phyloP scores from a whole-genome alignment of 148 eudicot species.

The Cornus suecica region DNA sequence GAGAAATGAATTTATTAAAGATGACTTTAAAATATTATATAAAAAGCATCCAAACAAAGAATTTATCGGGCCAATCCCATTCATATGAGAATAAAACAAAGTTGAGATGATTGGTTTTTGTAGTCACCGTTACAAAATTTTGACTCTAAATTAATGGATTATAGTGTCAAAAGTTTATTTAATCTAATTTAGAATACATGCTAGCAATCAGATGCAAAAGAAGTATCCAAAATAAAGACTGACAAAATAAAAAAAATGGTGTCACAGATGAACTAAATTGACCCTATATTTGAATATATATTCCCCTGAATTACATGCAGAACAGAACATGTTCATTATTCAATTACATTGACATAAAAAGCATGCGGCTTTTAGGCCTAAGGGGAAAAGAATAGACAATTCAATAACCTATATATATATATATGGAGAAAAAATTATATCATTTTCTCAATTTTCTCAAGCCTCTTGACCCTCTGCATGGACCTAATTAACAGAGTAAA shows the following conservation, averaged over 20 bases:
- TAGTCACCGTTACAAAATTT: too few species aligned
- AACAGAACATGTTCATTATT: neutral
- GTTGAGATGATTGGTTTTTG: too few species aligned
- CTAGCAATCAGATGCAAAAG: too few species aligned
- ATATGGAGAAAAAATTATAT: conserved; percentile 30
- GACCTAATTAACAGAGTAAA: conserved; percentile 61
- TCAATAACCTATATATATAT: neutral
- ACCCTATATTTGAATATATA: conserved; percentile 1
- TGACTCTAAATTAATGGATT: too few species aligned
- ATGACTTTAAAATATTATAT: too few species aligned
- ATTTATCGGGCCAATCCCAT: too few species aligned
- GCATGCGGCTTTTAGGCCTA: neutral
- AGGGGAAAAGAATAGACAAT: neutral
- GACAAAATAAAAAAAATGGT: neutral
- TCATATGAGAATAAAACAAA: too few species aligned
- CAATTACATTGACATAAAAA: neutral
- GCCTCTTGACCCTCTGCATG: conserved; percentile 88
- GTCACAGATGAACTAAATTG: neutral
- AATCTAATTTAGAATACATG: too few species aligned
- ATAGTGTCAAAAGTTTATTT: too few species aligned
- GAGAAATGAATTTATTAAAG: too few species aligned
- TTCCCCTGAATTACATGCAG: neutral
- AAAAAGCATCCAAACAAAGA: too few species aligned
- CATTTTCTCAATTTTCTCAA: conserved; percentile 87
- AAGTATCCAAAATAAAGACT: neutral